Evolutionary conservation across 2,329 filamentous ascomycete species (phyloP).

Genomic region (Xylaria hypoxylon): DNA sequence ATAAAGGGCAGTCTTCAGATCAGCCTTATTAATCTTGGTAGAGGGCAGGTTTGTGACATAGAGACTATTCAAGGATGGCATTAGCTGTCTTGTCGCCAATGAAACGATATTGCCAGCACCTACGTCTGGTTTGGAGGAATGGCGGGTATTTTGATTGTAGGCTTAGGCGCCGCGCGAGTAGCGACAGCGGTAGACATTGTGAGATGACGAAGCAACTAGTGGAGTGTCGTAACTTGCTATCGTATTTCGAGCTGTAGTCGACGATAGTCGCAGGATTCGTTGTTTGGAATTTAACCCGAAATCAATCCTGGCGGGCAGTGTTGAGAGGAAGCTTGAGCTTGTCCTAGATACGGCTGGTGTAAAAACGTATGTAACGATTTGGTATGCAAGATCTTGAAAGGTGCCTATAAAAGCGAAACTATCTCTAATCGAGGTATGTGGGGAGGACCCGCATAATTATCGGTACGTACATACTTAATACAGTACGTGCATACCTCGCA

Average conservation of each 20-base stretch:
- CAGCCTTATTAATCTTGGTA: constrained; percentile 88
- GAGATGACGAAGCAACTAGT: constrained; percentile 1
- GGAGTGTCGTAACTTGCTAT: background rate
- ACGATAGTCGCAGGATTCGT: background rate
- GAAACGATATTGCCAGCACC: constrained; percentile 51
- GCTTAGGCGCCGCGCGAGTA: constrained; percentile 47
- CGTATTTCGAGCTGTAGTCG: background rate
- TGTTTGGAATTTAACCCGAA: background rate
- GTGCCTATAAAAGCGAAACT: constrained; percentile 6
- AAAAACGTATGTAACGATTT: constrained; percentile 1
- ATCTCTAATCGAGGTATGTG: constrained; percentile 11
- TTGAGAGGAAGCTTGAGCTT: background rate
- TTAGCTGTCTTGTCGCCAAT: constrained; percentile 28
- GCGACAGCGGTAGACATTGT: constrained; percentile 52
- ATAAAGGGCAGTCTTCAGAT: constrained; percentile 88
- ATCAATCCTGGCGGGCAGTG: too few relatives aligned
- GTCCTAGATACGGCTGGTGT: background rate
- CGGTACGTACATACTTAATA: background rate
- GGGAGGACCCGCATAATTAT: too few relatives aligned
- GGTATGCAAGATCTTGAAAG: background rate
- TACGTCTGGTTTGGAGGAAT: constrained; percentile 81
- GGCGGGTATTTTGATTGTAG: constrained; percentile 62
- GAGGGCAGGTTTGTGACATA: constrained; percentile 89
- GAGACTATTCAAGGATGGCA: constrained; percentile 66
- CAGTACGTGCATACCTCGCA: too few relatives aligned